Percentiles rank a stretch among this genome's conserved stretches.
Conservation (phyloP, 345 rosid species). For the Excoecaria agallocha region DNA sequence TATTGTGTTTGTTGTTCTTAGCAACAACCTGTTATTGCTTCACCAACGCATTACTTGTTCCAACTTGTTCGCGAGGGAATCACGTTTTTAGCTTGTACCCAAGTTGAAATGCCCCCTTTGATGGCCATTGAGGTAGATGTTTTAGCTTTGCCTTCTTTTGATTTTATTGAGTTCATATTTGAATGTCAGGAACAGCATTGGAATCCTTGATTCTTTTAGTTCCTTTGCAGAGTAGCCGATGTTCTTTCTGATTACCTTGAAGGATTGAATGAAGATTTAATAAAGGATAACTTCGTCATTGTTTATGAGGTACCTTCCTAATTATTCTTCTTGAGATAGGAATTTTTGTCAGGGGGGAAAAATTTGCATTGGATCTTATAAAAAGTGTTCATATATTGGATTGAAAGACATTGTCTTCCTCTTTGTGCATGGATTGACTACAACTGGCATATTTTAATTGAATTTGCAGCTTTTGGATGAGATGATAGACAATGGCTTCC, state of each 20-base stretch:
- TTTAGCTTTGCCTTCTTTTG: conserved; percentile 2
- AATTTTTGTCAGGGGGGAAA: background rate
- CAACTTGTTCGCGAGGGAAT: conserved; percentile 86
- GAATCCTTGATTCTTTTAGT: conserved; percentile 43
- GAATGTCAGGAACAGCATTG: conserved; percentile 8
- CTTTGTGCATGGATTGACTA: conserved; percentile 14
- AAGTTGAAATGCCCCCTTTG: conserved; percentile 96
- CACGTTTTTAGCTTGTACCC: conserved; percentile 90
- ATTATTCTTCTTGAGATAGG: background rate
- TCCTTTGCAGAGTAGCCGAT: conserved; percentile 90
- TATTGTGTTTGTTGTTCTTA: conserved; percentile 16
- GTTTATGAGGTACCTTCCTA: conserved; percentile 70
- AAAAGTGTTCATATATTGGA: background rate
- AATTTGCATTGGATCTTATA: background rate
- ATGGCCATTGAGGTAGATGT: conserved; percentile 85
- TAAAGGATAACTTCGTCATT: conserved; percentile 92
- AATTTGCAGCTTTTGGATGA: conserved; percentile 84
- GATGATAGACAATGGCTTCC: conserved; percentile 99
- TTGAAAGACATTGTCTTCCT: background rate
- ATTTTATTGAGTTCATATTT: background rate
- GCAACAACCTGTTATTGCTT: conserved; percentile 84
- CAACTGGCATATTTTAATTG: conserved; percentile 3
- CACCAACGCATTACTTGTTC: conserved; percentile 91
- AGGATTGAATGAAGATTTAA: conserved; percentile 85
- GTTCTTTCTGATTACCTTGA: conserved; percentile 86